These are phyloP conservation scores for Andrographis paniculata DNA, from an alignment of 305 asterid species.

Conservation along the genomic window DNA sequence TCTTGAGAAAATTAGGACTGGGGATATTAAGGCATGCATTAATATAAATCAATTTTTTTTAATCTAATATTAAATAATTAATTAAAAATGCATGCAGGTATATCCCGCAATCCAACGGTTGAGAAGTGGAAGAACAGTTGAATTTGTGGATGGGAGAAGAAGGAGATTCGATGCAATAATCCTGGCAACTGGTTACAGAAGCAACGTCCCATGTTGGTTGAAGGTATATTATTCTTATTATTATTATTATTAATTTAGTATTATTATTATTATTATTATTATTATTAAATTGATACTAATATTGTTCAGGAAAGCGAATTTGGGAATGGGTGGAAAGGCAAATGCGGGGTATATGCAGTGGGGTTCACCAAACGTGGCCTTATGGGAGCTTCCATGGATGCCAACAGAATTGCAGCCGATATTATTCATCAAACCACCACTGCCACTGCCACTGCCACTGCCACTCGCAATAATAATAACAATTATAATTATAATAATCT, in stretches of 20 bases:
- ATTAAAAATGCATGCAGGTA: slow-evolving; percentile 27
- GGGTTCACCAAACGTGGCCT: slow-evolving; percentile 98
- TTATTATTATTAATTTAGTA: too few species aligned
- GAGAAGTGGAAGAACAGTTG: slow-evolving; percentile 32
- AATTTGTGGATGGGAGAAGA: slow-evolving; percentile 57
- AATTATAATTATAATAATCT: too few species aligned
- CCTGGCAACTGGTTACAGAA: slow-evolving; percentile 87
- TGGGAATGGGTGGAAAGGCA: slow-evolving; percentile 97
- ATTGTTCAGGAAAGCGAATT: slow-evolving; percentile 56
- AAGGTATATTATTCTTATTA: slow-evolving; percentile 33
- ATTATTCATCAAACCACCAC: too few species aligned
- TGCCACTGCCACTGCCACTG: too few species aligned
- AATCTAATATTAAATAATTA: background rate
- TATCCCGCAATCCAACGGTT: slow-evolving; percentile 49
- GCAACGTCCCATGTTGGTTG: slow-evolving; percentile 90
- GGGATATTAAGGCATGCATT: slow-evolving; percentile 72
- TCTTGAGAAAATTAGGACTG: slow-evolving; percentile 75
- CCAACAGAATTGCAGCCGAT: slow-evolving; percentile 71
- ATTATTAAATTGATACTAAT: too few species aligned
- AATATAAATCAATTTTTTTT: background rate
- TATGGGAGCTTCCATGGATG: slow-evolving; percentile 92
- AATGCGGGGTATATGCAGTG: slow-evolving; percentile 76
- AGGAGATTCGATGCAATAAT: slow-evolving; percentile 67
- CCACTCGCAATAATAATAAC: too few species aligned
- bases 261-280: background rate